Percentiles rank a stretch among this genome's conserved stretches.
phyloP scores from a whole-genome alignment of 1,284 basidiomycete species.

The Cryptococcus sp. region DNA sequence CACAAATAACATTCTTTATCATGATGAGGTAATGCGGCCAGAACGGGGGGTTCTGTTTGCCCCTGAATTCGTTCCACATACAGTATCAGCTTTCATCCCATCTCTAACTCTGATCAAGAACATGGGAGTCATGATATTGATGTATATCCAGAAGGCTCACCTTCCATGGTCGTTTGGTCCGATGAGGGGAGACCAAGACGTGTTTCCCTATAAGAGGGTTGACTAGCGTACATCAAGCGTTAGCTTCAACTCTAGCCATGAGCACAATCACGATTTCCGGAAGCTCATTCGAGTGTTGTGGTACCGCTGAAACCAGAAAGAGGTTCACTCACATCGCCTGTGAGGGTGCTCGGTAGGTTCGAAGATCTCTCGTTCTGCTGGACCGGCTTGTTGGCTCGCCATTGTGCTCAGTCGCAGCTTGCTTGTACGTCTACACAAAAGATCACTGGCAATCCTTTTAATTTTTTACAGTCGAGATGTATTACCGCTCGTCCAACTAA shows the following conservation, averaged over 20 bases:
- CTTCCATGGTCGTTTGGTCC: slow-evolving; percentile 54
- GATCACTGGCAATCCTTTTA: too few relatives aligned
- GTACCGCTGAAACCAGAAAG: too few relatives aligned
- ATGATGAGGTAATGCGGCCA: slow-evolving; percentile 63
- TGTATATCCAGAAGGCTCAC: slow-evolving; percentile 21
- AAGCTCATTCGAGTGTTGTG: neutral
- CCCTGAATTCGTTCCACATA: slow-evolving; percentile 57
- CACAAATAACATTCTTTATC: slow-evolving; percentile 87
- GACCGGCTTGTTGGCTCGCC: too few relatives aligned
- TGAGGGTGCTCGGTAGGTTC: slow-evolving; percentile 50
- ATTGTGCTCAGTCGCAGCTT: too few relatives aligned
- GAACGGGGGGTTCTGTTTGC: slow-evolving; percentile 70
- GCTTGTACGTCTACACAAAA: too few relatives aligned
- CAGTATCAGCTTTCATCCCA: neutral
- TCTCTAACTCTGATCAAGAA: neutral
- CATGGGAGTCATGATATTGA: neutral
- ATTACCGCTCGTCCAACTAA: too few relatives aligned
- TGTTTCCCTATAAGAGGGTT: slow-evolving; percentile 57
- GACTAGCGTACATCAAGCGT: slow-evolving; percentile 22
- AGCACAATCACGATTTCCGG: too few relatives aligned
- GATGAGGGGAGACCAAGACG: slow-evolving; percentile 80
- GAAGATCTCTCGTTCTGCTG: slow-evolving; percentile 21
- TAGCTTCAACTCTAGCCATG: neutral
- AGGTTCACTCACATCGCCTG: slow-evolving; percentile 38
- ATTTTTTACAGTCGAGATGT: too few relatives aligned